These are phyloP conservation scores for Pseudozyma sp. DNA, from an alignment of 1,284 basidiomycete species.

Conservation along the genomic window DNA sequence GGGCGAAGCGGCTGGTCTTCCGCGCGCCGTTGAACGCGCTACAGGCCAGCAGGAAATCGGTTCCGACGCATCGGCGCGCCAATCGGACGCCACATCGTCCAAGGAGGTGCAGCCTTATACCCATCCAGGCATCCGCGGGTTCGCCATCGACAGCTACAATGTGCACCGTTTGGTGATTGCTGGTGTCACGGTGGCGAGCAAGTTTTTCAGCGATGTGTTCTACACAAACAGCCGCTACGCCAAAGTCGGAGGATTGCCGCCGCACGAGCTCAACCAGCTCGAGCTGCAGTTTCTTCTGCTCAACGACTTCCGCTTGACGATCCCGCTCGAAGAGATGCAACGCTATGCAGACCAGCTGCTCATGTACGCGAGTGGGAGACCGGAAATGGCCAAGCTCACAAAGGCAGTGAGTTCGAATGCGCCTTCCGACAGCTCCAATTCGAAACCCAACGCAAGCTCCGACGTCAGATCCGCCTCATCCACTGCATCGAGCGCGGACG, in stretches of 20 bases:
- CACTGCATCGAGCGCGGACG: neutral
- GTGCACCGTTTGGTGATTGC: slow-evolving; percentile 96
- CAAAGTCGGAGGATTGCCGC: slow-evolving; percentile 95
- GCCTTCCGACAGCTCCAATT: neutral
- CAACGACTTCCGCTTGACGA: slow-evolving; percentile 92
- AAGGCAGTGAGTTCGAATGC: slow-evolving; percentile 12
- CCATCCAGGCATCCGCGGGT: slow-evolving; percentile 72
- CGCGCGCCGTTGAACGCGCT: slow-evolving; percentile 39
- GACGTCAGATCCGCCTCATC: neutral
- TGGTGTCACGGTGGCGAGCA: slow-evolving; percentile 96
- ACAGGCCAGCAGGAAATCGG: slow-evolving; percentile 13
- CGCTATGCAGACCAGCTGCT: slow-evolving; percentile 89
- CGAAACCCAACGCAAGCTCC: neutral
- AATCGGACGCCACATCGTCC: slow-evolving; percentile 7
- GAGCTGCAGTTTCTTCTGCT: slow-evolving; percentile 96
- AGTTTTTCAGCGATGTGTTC: slow-evolving; percentile 98
- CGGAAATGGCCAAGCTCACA: slow-evolving; percentile 35
- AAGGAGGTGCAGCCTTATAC: slow-evolving; percentile 19
- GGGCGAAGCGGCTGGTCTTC: slow-evolving; percentile 52
- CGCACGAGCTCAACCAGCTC: slow-evolving; percentile 93
- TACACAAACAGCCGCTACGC: slow-evolving; percentile 99
- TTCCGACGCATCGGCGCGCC: slow-evolving; percentile 1
- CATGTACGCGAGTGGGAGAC: slow-evolving; percentile 69
- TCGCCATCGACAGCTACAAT: slow-evolving; percentile 97
- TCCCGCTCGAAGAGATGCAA: slow-evolving; percentile 91